Conservation (phyloP, 163 green algal species). For the Trebouxia gelatinosa region DNA sequence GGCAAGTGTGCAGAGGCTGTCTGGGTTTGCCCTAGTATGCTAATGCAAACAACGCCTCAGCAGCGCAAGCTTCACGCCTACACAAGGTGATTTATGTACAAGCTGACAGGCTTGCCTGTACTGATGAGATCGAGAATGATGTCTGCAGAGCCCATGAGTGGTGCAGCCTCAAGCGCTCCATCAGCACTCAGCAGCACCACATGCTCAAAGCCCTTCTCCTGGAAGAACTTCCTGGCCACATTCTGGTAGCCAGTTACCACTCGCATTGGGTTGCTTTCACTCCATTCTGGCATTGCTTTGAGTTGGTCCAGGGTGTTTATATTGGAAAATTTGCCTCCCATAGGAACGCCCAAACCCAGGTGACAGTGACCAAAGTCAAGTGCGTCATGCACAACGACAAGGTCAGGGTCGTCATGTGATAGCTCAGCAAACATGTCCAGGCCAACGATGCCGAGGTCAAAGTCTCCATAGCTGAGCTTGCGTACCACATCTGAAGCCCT, state of each 20-base stretch:
- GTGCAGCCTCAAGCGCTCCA: slow-evolving; percentile 91
- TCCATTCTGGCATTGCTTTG: slow-evolving; percentile 66
- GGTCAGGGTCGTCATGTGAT: slow-evolving; percentile 59
- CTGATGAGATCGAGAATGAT: slow-evolving; percentile 97
- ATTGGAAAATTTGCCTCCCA: slow-evolving; percentile 58
- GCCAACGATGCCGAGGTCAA: slow-evolving; percentile 98
- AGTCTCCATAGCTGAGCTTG: slow-evolving; percentile 83
- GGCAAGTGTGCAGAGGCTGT: too few relatives aligned
- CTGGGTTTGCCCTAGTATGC: too few relatives aligned
- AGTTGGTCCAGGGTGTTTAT: slow-evolving; percentile 71
- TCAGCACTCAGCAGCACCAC: slow-evolving; percentile 86
- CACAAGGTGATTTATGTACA: too few relatives aligned
- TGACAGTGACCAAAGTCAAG: slow-evolving; percentile 95
- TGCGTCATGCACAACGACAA: slow-evolving; percentile 92
- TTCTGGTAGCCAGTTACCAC: slow-evolving; percentile 72
- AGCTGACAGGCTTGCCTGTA: slow-evolving; percentile 7
- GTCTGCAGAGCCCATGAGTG: slow-evolving; percentile 96
- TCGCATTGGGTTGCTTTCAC: slow-evolving; percentile 51
- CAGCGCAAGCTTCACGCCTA: too few relatives aligned
- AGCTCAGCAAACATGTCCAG: slow-evolving; percentile 87
- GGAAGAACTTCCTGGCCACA: slow-evolving; percentile 79
- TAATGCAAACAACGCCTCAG: too few relatives aligned
- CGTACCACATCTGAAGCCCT: slow-evolving; percentile 73
- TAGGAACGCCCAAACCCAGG: slow-evolving; percentile 91
- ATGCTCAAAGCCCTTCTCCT: slow-evolving; percentile 83